Conservation (phyloP, 2,329 filamentous ascomycete genomes). For the Aureobasidium sp. region DNA sequence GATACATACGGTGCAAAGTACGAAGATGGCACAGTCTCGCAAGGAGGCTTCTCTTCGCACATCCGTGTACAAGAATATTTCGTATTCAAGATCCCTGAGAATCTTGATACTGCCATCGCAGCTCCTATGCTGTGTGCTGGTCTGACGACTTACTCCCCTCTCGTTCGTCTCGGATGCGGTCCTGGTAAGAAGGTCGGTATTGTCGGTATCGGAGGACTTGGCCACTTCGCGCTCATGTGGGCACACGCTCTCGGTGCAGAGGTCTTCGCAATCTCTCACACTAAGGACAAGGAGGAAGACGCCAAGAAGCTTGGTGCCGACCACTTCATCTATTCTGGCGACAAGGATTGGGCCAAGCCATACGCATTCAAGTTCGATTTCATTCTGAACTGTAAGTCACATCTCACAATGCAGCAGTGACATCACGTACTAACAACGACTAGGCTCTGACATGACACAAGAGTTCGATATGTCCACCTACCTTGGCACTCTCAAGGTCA, state of each 20-base stretch:
- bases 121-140: slow-evolving; percentile 70
- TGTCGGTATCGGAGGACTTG: slow-evolving; percentile 58
- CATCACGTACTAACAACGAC: neutral
- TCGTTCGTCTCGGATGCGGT: slow-evolving; percentile 56
- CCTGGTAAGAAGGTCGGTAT: slow-evolving; percentile 62
- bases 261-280: slow-evolving; percentile 54
- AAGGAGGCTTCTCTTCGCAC: slow-evolving; percentile 52
- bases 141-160: slow-evolving; percentile 60
- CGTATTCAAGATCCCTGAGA: slow-evolving; percentile 44
- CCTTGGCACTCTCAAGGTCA: slow-evolving; percentile 65
- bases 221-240: slow-evolving; percentile 62
- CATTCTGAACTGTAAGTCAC: slow-evolving; percentile 47
- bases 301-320: slow-evolving; percentile 52
- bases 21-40: slow-evolving; percentile 42
- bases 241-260: slow-evolving; percentile 61
- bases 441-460: slow-evolving; percentile 50
- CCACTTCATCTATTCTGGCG: slow-evolving; percentile 45
- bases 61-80: slow-evolving; percentile 50
- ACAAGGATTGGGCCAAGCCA: slow-evolving; percentile 48
- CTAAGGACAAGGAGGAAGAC: slow-evolving; percentile 47
- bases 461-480: slow-evolving; percentile 60
- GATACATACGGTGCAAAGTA: slow-evolving; percentile 26
- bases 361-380: slow-evolving; percentile 45
- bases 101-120: slow-evolving; percentile 38
- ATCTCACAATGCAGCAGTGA: too few species aligned